Conservation (phyloP, 73 alveolate genomes). For the Loxodes magnus region DNA sequence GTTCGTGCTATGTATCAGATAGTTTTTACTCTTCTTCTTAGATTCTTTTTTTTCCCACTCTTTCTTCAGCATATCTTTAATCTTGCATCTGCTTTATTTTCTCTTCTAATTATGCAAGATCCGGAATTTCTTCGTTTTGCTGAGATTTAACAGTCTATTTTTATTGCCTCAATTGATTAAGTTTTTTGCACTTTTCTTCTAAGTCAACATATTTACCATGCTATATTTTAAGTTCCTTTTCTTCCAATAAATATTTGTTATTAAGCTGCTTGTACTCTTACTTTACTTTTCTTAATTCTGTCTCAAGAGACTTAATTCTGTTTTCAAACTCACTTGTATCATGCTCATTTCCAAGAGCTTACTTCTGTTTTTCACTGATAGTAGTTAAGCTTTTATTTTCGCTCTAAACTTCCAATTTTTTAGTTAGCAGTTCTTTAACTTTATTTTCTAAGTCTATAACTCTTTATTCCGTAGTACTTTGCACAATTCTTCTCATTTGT, state of each 20-base stretch:
- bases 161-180: not conserved
- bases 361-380: not conserved
- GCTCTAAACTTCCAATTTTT: not conserved
- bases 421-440: not conserved
- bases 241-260: not conserved
- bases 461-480: too few species aligned
- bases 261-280: not conserved
- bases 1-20: not conserved
- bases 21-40: not conserved
- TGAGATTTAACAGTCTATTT: not conserved
- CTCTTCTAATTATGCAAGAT: not conserved
- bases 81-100: not conserved
- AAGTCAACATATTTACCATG: conserved; percentile 4
- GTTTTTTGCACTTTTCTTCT: conserved; percentile 2
- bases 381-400: not conserved
- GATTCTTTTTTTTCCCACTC: not conserved
- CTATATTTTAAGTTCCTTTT: not conserved
- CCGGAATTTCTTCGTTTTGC: not conserved
- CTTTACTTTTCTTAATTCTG: not conserved
- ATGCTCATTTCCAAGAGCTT: not conserved
- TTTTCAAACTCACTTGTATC: not conserved
- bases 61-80: not conserved
- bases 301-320: not conserved
- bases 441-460: not conserved
- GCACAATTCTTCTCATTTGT: too few species aligned